phyloP scores from a whole-genome alignment of 2,329 filamentous ascomycete species.

The Diaporthe ampelina region DNA sequence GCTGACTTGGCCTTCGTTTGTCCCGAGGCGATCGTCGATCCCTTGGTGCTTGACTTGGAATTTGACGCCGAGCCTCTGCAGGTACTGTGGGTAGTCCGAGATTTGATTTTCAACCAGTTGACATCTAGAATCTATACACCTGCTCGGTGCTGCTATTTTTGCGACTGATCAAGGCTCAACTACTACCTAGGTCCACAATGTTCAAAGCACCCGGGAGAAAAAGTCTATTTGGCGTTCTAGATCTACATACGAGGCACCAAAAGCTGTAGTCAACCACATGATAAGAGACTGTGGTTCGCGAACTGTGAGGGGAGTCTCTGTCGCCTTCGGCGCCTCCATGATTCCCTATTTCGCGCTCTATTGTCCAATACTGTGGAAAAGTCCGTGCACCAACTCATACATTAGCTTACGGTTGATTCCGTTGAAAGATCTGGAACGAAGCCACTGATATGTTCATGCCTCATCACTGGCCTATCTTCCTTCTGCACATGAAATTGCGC shows the following conservation, averaged over 20 bases:
- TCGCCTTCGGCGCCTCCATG: background rate
- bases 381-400: background rate
- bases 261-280: background rate
- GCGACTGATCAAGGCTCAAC: background rate
- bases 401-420: background rate
- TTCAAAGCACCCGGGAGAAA: too few relatives aligned
- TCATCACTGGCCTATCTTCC: background rate
- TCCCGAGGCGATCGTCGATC: background rate
- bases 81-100: background rate
- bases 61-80: background rate
- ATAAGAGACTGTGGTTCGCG: background rate
- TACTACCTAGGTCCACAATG: too few relatives aligned
- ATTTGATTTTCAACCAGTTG: too few relatives aligned
- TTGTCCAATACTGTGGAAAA: background rate
- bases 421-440: background rate
- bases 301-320: background rate
- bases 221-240: too few relatives aligned
- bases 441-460: background rate
- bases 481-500: background rate
- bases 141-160: background rate
- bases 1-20: background rate
- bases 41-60: too few relatives aligned
- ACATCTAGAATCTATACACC: background rate
- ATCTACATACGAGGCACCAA: background rate
- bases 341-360: background rate